Percentiles rank a stretch among this genome's conserved stretches.
These are phyloP conservation scores for Closterium sp. DNA, from an alignment of 139 green algal genomes.

Conservation along the genomic window DNA sequence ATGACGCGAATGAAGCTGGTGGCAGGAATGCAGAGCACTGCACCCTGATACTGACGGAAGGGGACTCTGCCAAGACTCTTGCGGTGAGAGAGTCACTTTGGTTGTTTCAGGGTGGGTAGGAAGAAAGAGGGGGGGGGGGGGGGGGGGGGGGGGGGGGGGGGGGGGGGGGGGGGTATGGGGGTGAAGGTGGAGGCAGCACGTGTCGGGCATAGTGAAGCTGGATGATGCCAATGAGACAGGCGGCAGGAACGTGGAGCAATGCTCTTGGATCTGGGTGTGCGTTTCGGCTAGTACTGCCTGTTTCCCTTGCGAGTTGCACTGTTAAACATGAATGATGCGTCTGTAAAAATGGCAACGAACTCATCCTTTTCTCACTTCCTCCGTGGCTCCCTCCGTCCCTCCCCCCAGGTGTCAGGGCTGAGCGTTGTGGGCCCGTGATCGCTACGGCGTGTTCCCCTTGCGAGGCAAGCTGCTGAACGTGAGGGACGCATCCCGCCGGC, in stretches of 20 bases:
- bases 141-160: constrained; percentile 96
- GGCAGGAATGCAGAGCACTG: constrained; percentile 78
- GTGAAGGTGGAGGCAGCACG: no score
- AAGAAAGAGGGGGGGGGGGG: constrained; percentile 56
- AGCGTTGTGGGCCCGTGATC: constrained; percentile 88
- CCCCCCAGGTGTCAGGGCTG: constrained; percentile 73
- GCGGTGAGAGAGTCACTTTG: constrained; percentile 54
- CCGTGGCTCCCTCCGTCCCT: background rate
- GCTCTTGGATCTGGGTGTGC: no score
- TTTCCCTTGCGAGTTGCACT: no score
- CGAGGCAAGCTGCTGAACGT: constrained; percentile 99
- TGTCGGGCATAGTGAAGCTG: constrained; percentile 84
- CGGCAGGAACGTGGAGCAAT: no score
- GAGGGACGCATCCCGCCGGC: constrained; percentile 80
- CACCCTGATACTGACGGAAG: constrained; percentile 99
- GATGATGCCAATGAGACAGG: constrained; percentile 97
- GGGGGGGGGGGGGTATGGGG: constrained; percentile 61
- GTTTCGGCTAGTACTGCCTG: no score
- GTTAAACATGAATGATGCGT: no score
- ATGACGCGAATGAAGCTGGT: constrained; percentile 96
- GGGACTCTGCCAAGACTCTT: constrained; percentile 95
- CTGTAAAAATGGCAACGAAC: no score
- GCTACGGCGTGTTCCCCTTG: constrained; percentile 96
- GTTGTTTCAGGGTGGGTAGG: no score
- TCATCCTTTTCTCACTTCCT: constrained; percentile 95